These are phyloP conservation scores for Cytidiella melzeri DNA, from an alignment of 768 basidiomycete genomes.

Conservation along the genomic window DNA sequence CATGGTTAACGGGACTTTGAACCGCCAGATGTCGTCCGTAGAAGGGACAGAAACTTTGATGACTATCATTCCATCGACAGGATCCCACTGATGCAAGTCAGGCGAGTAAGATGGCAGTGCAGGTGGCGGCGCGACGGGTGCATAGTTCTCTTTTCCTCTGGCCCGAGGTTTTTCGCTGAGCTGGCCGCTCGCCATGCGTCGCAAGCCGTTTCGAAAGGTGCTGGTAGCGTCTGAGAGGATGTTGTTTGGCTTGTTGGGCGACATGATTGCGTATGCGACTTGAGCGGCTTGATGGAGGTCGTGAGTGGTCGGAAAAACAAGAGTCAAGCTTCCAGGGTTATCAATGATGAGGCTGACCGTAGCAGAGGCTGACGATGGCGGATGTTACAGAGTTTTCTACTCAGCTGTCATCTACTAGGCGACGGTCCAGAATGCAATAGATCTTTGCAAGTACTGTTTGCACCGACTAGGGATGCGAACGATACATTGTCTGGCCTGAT, in stretches of 20 bases:
- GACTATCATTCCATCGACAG: slow-evolving; percentile 29
- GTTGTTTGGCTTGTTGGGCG: slow-evolving; percentile 1
- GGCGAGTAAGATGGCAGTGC: background rate
- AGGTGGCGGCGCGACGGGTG: background rate
- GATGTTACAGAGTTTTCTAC: too few relatives aligned
- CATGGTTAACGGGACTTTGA: slow-evolving; percentile 29
- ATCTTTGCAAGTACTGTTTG: too few relatives aligned
- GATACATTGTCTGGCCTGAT: too few relatives aligned
- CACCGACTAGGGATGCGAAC: too few relatives aligned
- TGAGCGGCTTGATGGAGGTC: background rate
- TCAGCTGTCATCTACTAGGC: too few relatives aligned
- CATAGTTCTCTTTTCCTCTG: slow-evolving; percentile 12
- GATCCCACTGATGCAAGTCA: slow-evolving; percentile 23
- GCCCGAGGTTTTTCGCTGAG: slow-evolving; percentile 9
- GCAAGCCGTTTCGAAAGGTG: slow-evolving; percentile 10
- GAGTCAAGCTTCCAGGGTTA: too few relatives aligned
- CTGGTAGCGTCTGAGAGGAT: slow-evolving; percentile 14
- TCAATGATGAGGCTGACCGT: too few relatives aligned
- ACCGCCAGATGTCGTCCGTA: slow-evolving; percentile 35
- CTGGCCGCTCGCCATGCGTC: slow-evolving; percentile 10
- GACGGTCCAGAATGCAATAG: too few relatives aligned
- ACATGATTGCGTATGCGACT: too few relatives aligned
- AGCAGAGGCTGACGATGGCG: too few relatives aligned
- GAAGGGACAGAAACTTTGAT: slow-evolving; percentile 35
- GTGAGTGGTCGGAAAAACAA: background rate